Evolutionary conservation across 2,329 filamentous ascomycete genomes (phyloP).

Genomic region (Fusarium gaditjirri): DNA sequence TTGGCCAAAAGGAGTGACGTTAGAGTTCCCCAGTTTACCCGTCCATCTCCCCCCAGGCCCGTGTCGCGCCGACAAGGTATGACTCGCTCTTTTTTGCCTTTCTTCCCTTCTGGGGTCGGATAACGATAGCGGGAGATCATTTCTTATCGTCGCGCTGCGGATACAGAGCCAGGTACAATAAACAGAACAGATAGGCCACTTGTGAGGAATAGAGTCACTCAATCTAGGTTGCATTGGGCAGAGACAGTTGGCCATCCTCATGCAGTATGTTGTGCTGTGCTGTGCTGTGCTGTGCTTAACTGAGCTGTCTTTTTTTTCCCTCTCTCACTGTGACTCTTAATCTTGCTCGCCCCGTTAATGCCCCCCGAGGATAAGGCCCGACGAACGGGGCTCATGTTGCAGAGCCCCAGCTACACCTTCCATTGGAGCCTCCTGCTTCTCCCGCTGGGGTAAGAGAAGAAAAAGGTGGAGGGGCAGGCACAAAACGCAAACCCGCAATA

Average conservation of each 20-base stretch:
- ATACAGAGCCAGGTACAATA: neutral
- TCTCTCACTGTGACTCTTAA: conserved; percentile 24
- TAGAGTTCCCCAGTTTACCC: conserved; percentile 34
- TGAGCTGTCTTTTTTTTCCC: conserved; percentile 19
- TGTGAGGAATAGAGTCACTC: neutral
- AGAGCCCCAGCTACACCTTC: conserved; percentile 36
- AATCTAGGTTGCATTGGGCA: conserved; percentile 4
- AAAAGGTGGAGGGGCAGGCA: conserved; percentile 40
- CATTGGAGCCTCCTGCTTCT: conserved; percentile 45
- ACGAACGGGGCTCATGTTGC: conserved; percentile 41
- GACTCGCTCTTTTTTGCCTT: conserved; percentile 34
- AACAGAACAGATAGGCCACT: neutral
- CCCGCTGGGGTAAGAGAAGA: conserved; percentile 41
- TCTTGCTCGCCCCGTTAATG: conserved; percentile 35
- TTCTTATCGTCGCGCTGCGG: conserved; percentile 29
- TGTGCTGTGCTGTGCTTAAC: conserved; percentile 15
- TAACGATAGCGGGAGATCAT: conserved; percentile 30
- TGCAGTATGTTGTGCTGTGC: conserved; percentile 6
- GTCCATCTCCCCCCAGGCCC: conserved; percentile 15
- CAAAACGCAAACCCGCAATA: conserved; percentile 17
- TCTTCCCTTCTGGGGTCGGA: conserved; percentile 31
- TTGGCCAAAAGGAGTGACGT: conserved; percentile 22
- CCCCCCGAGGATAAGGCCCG: conserved; percentile 38
- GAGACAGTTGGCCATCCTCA: conserved; percentile 15
- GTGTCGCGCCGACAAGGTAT: conserved; percentile 36